Percentiles rank a stretch among this genome's conserved stretches.
Conservation (phyloP, 352 stramenopile species). For the Poterioochromonas sp. region DNA sequence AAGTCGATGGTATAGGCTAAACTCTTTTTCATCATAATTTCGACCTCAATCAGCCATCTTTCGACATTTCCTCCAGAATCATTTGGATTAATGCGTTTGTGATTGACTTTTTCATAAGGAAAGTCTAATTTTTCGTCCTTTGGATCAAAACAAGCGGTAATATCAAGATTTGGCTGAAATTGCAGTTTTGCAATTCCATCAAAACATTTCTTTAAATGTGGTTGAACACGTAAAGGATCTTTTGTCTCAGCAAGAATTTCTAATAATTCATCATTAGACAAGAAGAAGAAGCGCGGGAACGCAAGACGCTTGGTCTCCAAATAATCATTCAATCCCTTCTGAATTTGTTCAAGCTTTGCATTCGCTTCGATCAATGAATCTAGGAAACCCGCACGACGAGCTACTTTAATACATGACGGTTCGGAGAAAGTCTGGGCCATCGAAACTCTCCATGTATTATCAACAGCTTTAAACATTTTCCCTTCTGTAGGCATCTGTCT, state of each 20-base stretch:
- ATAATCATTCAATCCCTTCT: conserved; percentile 83
- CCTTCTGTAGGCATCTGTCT: conserved; percentile 82
- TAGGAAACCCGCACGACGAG: conserved; percentile 62
- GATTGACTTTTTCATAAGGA: conserved; percentile 66
- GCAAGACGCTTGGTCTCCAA: conserved; percentile 74
- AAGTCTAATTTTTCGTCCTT: conserved; percentile 74
- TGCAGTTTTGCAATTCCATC: conserved; percentile 80
- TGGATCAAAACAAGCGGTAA: conserved; percentile 69
- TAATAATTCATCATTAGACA: conserved; percentile 79
- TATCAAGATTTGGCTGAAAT: conserved; percentile 79
- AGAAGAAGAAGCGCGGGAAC: conserved; percentile 82
- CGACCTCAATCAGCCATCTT: conserved; percentile 57
- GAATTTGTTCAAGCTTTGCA: conserved; percentile 78
- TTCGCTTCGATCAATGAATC: conserved; percentile 66
- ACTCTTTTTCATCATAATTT: conserved; percentile 50
- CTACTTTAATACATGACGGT: conserved; percentile 62
- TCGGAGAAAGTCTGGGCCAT: conserved; percentile 70
- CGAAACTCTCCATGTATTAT: conserved; percentile 68
- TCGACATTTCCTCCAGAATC: conserved; percentile 84
- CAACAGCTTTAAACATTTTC: conserved; percentile 77
- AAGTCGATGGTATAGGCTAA: conserved; percentile 57
- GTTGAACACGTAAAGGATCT: conserved; percentile 82
- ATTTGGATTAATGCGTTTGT: conserved; percentile 81
- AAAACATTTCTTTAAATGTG: conserved; percentile 83
- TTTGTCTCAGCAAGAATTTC: conserved; percentile 74